These are phyloP conservation scores for Phytophthora nicotianae DNA, from an alignment of 352 stramenopile species.

Conservation along the genomic window DNA sequence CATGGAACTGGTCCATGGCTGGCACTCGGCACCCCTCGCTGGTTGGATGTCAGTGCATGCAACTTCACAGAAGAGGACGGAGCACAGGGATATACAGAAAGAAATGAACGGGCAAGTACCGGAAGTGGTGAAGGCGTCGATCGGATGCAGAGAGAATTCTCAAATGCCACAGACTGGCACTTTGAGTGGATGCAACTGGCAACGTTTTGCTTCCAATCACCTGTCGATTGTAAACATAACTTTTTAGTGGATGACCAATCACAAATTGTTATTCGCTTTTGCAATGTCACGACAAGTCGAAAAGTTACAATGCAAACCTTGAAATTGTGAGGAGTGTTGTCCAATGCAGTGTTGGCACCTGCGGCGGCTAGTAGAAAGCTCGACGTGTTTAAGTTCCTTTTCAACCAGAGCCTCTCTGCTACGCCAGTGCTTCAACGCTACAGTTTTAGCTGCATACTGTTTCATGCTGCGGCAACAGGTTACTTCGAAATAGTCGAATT, in stretches of 20 bases:
- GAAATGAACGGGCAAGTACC: constrained; percentile 21
- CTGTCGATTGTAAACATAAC: not conserved
- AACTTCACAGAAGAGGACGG: constrained; percentile 17
- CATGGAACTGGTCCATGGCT: constrained; percentile 55
- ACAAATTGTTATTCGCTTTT: not conserved
- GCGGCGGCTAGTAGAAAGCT: no score
- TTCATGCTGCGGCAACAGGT: no score
- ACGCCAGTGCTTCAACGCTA: no score
- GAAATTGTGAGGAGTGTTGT: not conserved
- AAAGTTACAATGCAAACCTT: not conserved
- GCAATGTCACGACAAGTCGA: not conserved
- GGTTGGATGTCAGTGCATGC: constrained; percentile 47
- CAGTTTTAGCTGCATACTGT: no score
- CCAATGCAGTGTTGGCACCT: not conserved
- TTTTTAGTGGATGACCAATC: not conserved
- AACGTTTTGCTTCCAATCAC: constrained; percentile 9
- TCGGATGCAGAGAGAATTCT: not conserved
- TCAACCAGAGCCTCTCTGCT: no score
- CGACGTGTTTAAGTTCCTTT: no score
- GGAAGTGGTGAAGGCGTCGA: not conserved
- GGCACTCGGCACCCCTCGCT: constrained; percentile 66
- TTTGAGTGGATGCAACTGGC: constrained; percentile 6
- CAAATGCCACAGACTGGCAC: not conserved
- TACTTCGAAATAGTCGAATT: no score
- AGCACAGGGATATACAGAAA: not conserved